Conservation (phyloP, 495 filamentous ascomycete species). For the Neurospora sp. region DNA sequence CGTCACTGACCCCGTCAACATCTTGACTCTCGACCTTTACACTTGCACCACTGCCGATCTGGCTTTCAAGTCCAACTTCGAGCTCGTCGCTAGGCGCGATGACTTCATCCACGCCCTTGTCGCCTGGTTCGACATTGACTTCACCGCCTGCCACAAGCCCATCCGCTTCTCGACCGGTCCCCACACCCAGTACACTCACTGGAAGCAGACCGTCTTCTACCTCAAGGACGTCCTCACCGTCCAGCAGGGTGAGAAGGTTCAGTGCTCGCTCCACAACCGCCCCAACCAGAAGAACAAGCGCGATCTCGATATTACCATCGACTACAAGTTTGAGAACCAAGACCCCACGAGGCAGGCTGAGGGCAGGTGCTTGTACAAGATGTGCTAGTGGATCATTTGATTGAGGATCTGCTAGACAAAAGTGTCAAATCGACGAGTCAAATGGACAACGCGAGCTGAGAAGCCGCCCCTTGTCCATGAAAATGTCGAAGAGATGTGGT, state of each 20-base stretch:
- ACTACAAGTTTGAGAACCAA: constrained; percentile 67
- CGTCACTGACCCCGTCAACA: constrained; percentile 58
- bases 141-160: constrained; percentile 85
- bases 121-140: constrained; percentile 98
- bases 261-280: constrained; percentile 63
- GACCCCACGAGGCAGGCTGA: constrained; percentile 57
- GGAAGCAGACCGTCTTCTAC: constrained; percentile 94
- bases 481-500: background rate
- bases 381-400: constrained; percentile 45
- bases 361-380: constrained; percentile 76
- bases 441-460: background rate
- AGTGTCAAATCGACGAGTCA: background rate
- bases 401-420: background rate
- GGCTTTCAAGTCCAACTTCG: constrained; percentile 53
- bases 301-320: constrained; percentile 84
- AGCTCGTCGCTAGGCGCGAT: constrained; percentile 59
- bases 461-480: background rate
- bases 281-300: constrained; percentile 91
- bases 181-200: constrained; percentile 87
- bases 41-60: constrained; percentile 55
- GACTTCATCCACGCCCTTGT: constrained; percentile 95
- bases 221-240: constrained; percentile 76
- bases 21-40: constrained; percentile 66
- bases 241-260: constrained; percentile 63
- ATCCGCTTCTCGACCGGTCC: constrained; percentile 78